Conservation (phyloP, 176 grass and related monocot genomes). For the Zoysia japonica region DNA sequence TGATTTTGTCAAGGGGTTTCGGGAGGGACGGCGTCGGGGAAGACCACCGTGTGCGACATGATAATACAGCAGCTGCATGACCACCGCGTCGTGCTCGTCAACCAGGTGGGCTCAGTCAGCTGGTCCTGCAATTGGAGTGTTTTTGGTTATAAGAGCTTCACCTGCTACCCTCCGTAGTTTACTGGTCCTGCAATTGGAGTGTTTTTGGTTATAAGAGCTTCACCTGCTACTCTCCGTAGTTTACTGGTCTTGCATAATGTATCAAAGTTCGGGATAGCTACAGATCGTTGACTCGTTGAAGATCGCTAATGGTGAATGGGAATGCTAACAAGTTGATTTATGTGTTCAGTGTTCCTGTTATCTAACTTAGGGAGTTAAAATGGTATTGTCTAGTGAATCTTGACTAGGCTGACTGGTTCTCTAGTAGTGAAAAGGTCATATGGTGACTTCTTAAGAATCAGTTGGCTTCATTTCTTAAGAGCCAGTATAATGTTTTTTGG, state of each 20-base stretch:
- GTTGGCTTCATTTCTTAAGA: no score
- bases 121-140: background rate
- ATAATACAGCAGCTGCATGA: conserved; percentile 99
- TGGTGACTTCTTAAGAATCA: background rate
- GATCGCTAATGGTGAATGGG: no score
- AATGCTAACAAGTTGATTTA: background rate
- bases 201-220: background rate
- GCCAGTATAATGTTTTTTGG: background rate
- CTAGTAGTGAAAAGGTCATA: background rate
- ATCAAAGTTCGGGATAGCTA: no score
- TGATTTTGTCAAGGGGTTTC: conserved; percentile 61
- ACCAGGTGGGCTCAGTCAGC: conserved; percentile 48
- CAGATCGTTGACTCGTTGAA: no score
- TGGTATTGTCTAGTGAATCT: no score
- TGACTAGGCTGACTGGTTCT: no score
- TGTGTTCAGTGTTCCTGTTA: no score
- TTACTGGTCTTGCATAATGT: background rate
- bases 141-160: conserved; percentile 4
- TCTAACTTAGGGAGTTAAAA: no score
- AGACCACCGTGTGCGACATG: conserved; percentile 99
- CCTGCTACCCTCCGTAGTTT: background rate
- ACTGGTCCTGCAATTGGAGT: background rate
- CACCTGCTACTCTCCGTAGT: background rate
- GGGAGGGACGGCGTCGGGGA: conserved; percentile 93
- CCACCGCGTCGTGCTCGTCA: conserved; percentile 93